A percentile compares a stretch with the other conserved stretches of the same genome.
Conservation (phyloP, 2,329 filamentous ascomycete genomes). For the Diaporthe ampelina region DNA sequence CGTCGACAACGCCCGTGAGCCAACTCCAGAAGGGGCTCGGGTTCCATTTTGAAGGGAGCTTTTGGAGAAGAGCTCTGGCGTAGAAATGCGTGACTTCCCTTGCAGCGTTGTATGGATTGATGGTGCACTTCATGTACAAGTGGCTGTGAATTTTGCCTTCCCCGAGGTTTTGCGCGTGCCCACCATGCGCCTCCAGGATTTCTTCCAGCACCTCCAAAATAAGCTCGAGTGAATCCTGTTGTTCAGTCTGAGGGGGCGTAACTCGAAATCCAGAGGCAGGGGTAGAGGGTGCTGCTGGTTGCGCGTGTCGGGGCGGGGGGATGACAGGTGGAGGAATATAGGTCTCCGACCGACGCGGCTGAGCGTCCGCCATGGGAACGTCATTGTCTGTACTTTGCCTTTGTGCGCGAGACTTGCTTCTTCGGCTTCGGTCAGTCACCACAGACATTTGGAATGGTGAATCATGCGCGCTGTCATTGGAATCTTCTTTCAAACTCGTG, state of each 20-base stretch:
- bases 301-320: neutral
- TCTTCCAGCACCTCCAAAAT: conserved; percentile 45
- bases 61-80: conserved; percentile 55
- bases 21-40: conserved; percentile 51
- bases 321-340: conserved; percentile 33
- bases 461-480: conserved; percentile 39
- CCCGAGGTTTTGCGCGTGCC: conserved; percentile 48
- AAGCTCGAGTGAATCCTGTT: conserved; percentile 38
- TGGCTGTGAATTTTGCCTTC: conserved; percentile 50
- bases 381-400: conserved; percentile 46
- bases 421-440: conserved; percentile 41
- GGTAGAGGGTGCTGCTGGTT: neutral
- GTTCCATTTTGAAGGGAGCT: conserved; percentile 53
- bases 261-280: neutral
- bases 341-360: conserved; percentile 42
- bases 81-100: conserved; percentile 61
- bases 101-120: conserved; percentile 53
- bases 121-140: conserved; percentile 57
- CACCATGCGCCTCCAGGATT: conserved; percentile 48
- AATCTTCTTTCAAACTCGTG: conserved; percentile 40
- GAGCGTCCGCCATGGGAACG: conserved; percentile 47
- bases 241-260: conserved; percentile 13
- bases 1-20: conserved; percentile 50
- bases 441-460: conserved; percentile 34
- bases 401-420: conserved; percentile 45